phyloP scores from a whole-genome alignment of 164 flowering plant genomes.

The Tetrastigma voinierianum region DNA sequence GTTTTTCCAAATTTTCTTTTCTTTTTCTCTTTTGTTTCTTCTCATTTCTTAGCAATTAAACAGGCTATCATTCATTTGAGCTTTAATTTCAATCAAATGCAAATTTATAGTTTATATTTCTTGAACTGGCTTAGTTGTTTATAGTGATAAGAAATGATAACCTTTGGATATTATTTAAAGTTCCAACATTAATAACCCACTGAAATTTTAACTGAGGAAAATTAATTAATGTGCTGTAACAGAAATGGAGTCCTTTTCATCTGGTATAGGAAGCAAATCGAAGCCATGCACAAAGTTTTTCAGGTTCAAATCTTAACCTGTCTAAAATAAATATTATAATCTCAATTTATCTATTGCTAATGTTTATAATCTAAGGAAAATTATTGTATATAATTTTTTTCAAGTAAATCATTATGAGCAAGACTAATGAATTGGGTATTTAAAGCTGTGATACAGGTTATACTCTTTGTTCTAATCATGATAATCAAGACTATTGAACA shows the following conservation, averaged over 20 bases:
- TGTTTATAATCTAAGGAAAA: conserved; percentile 24
- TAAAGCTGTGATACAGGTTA: conserved; percentile 70
- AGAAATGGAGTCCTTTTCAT: conserved; percentile 81
- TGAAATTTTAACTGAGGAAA: conserved; percentile 52
- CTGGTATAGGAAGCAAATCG: conserved; percentile 99
- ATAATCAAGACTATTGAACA: conserved; percentile 41
- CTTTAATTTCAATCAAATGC: no score
- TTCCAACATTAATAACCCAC: conserved; percentile 24
- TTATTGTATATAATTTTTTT: conserved; percentile 10
- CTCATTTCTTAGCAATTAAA: no score
- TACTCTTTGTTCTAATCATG: conserved; percentile 41
- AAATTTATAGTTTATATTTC: no score
- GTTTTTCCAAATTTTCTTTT: no score
- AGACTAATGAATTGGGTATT: conserved; percentile 56
- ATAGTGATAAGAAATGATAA: conserved; percentile 7
- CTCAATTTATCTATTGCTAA: conserved; percentile 29
- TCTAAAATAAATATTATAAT: conserved; percentile 41
- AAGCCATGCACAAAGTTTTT: conserved; percentile 99
- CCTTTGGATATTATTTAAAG: conserved; percentile 11
- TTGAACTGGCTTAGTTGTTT: background rate
- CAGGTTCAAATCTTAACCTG: conserved; percentile 90
- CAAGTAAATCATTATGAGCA: conserved; percentile 22
- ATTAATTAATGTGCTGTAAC: conserved; percentile 83
- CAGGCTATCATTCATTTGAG: no score
- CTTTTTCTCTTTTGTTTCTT: no score